Percentiles rank a stretch among this genome's conserved stretches.
These are phyloP conservation scores for Leccinum sublutescens DNA, from an alignment of 768 basidiomycete genomes.

Conservation along the genomic window DNA sequence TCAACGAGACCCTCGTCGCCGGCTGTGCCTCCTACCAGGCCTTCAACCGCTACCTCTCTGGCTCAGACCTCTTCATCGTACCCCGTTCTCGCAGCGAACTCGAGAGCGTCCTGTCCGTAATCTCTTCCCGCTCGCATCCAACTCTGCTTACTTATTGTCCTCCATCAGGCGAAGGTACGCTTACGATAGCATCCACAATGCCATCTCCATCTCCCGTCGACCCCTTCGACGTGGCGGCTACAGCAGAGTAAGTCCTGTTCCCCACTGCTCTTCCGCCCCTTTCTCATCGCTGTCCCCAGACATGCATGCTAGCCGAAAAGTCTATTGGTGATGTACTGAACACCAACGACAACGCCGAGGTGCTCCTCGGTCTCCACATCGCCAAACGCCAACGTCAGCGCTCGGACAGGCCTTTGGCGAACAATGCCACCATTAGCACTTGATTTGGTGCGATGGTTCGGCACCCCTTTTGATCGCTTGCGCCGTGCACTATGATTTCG, in stretches of 20 bases:
- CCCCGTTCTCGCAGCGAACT: conserved; percentile 66
- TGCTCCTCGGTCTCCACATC: conserved; percentile 63
- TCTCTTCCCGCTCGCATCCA: neutral
- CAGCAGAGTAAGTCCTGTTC: conserved; percentile 41
- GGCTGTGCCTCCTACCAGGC: conserved; percentile 81
- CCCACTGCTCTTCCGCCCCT: neutral
- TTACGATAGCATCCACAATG: conserved; percentile 79
- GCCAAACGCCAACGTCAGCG: conserved; percentile 21
- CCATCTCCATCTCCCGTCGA: conserved; percentile 66
- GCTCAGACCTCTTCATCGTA: conserved; percentile 67
- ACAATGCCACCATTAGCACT: conserved; percentile 24
- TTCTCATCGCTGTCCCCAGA: conserved; percentile 37
- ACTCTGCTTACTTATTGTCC: conserved; percentile 6
- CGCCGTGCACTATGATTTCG: conserved; percentile 5
- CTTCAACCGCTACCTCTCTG: conserved; percentile 69
- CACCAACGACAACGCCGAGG: conserved; percentile 62
- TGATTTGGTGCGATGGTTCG: conserved; percentile 13
- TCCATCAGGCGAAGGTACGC: conserved; percentile 64
- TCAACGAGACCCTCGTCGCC: conserved; percentile 73
- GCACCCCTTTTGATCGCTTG: neutral
- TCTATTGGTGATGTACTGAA: conserved; percentile 71
- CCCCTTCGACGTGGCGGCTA: conserved; percentile 58
- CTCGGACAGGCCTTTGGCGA: conserved; percentile 16
- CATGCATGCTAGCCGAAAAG: conserved; percentile 66
- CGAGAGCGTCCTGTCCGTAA: conserved; percentile 65